These are phyloP conservation scores for Botrytis elliptica DNA, from an alignment of 2,329 filamentous ascomycete species.

Conservation along the genomic window DNA sequence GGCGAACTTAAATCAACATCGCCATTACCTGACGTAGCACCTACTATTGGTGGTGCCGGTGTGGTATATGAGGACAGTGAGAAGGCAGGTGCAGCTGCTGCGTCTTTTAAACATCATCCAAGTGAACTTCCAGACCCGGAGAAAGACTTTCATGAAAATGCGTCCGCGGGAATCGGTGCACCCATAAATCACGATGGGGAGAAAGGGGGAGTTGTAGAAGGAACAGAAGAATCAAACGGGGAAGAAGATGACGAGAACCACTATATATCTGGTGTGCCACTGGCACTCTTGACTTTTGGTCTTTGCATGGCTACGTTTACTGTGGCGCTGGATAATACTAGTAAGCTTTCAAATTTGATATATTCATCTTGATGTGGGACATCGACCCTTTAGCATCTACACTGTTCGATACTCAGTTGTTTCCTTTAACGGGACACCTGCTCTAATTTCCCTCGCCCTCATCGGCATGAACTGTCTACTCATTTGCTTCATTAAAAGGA, in stretches of 20 bases:
- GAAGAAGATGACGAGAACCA: constrained; percentile 30
- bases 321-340: constrained; percentile 39
- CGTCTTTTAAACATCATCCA: constrained; percentile 1
- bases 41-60: background rate
- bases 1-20: constrained; percentile 9
- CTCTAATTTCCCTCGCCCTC: background rate
- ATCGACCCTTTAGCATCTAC: background rate
- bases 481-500: background rate
- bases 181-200: background rate
- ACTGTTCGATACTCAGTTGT: background rate
- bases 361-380: background rate
- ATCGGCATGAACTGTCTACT: background rate
- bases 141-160: constrained; percentile 14
- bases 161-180: background rate
- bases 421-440: background rate
- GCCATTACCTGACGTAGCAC: background rate
- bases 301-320: constrained; percentile 45
- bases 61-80: background rate
- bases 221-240: constrained; percentile 16
- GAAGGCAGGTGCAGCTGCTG: constrained; percentile 1
- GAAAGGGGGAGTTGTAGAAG: constrained; percentile 5
- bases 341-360: constrained; percentile 27
- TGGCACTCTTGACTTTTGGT: constrained; percentile 47
- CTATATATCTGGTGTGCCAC: constrained; percentile 34
- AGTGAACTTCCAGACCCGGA: background rate